Conservation (phyloP, 192 early-diverging fungal genomes). For the Coemansia sp. region DNA sequence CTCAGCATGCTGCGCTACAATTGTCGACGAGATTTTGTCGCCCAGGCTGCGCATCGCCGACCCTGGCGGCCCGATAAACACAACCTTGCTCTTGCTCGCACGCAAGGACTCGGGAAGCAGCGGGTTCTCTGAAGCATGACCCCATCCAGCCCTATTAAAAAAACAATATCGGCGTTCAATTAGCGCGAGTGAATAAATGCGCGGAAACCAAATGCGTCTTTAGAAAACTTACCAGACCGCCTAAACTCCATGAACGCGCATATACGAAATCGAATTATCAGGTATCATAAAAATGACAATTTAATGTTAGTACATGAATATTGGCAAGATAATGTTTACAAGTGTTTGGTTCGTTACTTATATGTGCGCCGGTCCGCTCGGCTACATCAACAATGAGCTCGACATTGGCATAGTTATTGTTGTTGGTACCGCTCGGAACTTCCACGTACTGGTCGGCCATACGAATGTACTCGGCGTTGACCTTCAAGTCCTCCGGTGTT, state of each 20-base stretch:
- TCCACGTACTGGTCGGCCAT: slow-evolving; percentile 99
- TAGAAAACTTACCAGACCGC: too few relatives aligned
- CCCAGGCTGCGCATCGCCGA: slow-evolving; percentile 98
- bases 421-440: slow-evolving; percentile 95
- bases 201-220: too few relatives aligned
- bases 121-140: slow-evolving; percentile 98
- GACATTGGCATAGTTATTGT: slow-evolving; percentile 99
- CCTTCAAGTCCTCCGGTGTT: slow-evolving; percentile 95
- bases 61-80: slow-evolving; percentile 97
- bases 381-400: slow-evolving; percentile 98
- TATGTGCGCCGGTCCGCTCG: slow-evolving; percentile 92
- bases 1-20: slow-evolving; percentile 95
- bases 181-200: too few relatives aligned
- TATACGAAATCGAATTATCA: too few relatives aligned
- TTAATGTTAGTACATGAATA: too few relatives aligned
- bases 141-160: slow-evolving; percentile 99
- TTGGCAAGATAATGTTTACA: too few relatives aligned
- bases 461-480: slow-evolving; percentile 98
- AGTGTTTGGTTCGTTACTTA: too few relatives aligned
- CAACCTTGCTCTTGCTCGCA: slow-evolving; percentile 72
- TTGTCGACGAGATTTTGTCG: slow-evolving; percentile 99
- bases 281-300: too few relatives aligned
- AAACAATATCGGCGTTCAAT: too few relatives aligned
- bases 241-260: slow-evolving; percentile 64
- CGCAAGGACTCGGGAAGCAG: slow-evolving; percentile 89